Conservation (phyloP, 345 rosid species). For the Arabis hirsuta region DNA sequence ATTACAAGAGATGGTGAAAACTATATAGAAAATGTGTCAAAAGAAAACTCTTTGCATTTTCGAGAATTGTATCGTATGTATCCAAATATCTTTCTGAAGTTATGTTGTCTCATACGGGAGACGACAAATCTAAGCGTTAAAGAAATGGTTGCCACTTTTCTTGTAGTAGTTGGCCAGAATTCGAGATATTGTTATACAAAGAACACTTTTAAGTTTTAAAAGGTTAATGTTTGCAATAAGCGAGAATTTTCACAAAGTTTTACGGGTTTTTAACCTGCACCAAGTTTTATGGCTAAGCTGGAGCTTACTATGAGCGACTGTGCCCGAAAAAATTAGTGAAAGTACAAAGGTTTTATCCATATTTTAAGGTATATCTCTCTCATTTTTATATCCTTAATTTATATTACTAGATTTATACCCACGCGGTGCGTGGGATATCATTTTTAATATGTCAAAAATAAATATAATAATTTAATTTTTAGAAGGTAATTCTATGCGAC, state of each 20-base stretch:
- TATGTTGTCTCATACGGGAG: not conserved
- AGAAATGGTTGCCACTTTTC: too few relatives aligned
- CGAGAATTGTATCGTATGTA: not conserved
- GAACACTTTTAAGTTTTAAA: not conserved
- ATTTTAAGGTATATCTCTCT: too few relatives aligned
- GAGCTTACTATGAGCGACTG: too few relatives aligned
- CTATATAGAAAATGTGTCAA: not conserved
- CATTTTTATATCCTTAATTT: too few relatives aligned
- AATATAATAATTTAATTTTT: too few relatives aligned
- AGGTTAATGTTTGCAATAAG: not conserved
- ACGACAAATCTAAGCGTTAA: too few relatives aligned
- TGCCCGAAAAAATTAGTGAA: too few relatives aligned
- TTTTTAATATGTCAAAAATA: too few relatives aligned
- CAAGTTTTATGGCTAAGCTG: not conserved
- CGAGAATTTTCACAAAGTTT: not conserved
- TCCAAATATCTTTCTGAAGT: not conserved
- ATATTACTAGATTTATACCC: too few relatives aligned
- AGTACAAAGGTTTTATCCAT: too few relatives aligned
- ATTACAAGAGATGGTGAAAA: not conserved
- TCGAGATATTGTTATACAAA: not conserved
- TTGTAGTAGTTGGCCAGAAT: not conserved
- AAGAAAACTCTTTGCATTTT: not conserved
- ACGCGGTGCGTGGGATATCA: too few relatives aligned
- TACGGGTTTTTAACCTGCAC: not conserved
- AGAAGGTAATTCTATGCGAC: too few relatives aligned